Evolutionary conservation across 495 filamentous ascomycete species (phyloP).

Genomic region (Hypoxylon lienhwacheense): DNA sequence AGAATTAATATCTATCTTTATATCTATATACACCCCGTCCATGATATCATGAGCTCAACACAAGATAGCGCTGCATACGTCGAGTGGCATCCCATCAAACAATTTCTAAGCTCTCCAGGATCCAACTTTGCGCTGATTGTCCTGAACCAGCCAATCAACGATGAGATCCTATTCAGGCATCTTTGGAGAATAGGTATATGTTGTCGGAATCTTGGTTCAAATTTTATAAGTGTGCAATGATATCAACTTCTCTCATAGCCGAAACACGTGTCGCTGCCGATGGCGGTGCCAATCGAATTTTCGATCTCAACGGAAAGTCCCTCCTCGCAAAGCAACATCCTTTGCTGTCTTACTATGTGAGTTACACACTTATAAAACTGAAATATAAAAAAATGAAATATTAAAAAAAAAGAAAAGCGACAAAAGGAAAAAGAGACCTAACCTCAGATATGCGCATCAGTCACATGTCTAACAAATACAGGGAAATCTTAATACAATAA

Average conservation of each 20-base stretch:
- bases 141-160: conserved; percentile 70
- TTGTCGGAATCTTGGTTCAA: too few species aligned
- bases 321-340: not conserved
- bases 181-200: conserved; percentile 62
- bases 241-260: conserved; percentile 46
- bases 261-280: conserved; percentile 74
- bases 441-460: too few species aligned
- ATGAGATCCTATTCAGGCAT: conserved; percentile 49
- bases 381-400: too few species aligned
- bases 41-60: conserved; percentile 5
- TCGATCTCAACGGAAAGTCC: conserved; percentile 52
- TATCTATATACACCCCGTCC: not conserved
- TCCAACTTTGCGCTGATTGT: conserved; percentile 62
- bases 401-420: too few species aligned
- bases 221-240: not conserved
- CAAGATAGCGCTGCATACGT: conserved; percentile 4
- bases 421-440: too few species aligned
- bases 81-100: conserved; percentile 40
- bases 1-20: not conserved
- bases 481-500: conserved; percentile 66
- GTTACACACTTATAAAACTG: not conserved
- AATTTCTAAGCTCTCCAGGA: conserved; percentile 22
- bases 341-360: conserved; percentile 15
- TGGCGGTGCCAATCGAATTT: conserved; percentile 83
- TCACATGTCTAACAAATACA: conserved; percentile 31